A percentile compares a stretch with the other conserved stretches of the same genome.
These are phyloP conservation scores for Aurantiochytrium sp. DNA, from an alignment of 108 stramenopile genomes.

Conservation along the genomic window DNA sequence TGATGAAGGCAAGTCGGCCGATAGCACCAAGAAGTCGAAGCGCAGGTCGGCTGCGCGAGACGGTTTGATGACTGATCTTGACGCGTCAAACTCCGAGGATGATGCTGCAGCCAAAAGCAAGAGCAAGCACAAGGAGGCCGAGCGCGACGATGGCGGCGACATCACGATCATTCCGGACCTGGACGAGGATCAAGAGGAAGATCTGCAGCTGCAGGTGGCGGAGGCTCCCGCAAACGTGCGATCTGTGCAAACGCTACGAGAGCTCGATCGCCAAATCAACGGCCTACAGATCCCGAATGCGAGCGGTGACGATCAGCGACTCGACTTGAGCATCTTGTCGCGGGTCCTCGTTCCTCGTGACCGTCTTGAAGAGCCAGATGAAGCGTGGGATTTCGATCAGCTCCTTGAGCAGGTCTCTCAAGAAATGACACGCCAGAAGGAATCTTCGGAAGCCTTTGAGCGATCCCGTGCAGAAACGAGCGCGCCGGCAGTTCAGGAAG, in stretches of 20 bases:
- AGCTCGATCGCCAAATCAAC: constrained; percentile 1
- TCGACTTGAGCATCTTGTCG: constrained; percentile 13
- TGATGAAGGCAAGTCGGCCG: background rate
- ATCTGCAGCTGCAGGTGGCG: background rate
- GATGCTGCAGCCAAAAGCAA: background rate
- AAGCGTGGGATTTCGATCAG: background rate
- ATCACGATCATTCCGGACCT: constrained; percentile 4
- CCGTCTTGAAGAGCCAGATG: background rate
- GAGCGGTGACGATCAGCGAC: background rate
- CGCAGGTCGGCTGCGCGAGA: background rate
- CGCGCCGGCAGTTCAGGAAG: background rate
- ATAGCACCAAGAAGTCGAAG: background rate
- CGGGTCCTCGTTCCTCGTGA: background rate
- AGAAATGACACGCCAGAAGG: background rate
- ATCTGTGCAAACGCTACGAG: background rate
- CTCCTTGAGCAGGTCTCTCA: constrained; percentile 3
- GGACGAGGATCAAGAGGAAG: background rate
- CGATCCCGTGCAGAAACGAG: background rate
- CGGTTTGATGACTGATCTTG: background rate
- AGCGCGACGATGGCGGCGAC: background rate
- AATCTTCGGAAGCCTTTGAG: background rate
- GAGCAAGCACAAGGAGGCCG: background rate
- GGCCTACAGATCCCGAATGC: background rate
- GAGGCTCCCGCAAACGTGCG: background rate
- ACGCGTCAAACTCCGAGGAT: background rate